A percentile compares a stretch with the other conserved stretches of the same genome.
These are phyloP conservation scores for Ruellia speciosa DNA, from an alignment of 305 asterid genomes.

Conservation along the genomic window DNA sequence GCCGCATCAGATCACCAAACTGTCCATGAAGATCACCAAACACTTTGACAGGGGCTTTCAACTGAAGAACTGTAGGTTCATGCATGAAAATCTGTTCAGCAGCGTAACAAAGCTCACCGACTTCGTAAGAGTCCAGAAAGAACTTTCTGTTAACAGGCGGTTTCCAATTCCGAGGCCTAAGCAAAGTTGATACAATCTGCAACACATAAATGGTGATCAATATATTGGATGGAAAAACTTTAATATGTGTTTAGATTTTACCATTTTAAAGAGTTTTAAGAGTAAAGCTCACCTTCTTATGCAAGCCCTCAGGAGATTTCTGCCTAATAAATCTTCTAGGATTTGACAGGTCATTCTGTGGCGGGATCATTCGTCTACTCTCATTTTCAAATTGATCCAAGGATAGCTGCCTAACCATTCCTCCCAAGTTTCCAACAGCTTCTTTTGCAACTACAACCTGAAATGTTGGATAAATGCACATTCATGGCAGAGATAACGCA, in stretches of 20 bases:
- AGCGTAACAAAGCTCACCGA: constrained; percentile 97
- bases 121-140: constrained; percentile 94
- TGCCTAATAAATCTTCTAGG: constrained; percentile 80
- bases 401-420: constrained; percentile 94
- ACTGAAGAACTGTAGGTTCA: constrained; percentile 92
- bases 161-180: constrained; percentile 95
- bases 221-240: constrained; percentile 6
- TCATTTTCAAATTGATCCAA: constrained; percentile 98
- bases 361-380: constrained; percentile 85
- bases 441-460: constrained; percentile 99
- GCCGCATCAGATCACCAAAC: constrained; percentile 96
- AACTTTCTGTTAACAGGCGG: constrained; percentile 86
- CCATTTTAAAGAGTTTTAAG: constrained; percentile 3
- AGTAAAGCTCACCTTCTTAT: constrained; percentile 70
- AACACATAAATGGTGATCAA: constrained; percentile 20
- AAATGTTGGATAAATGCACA: constrained; percentile 23
- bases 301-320: constrained; percentile 95
- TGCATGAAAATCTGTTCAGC: constrained; percentile 98
- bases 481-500: constrained; percentile 12
- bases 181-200: constrained; percentile 86
- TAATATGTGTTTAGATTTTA: neutral
- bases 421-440: constrained; percentile 88
- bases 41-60: constrained; percentile 95
- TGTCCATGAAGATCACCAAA: constrained; percentile 99
- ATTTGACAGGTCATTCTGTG: constrained; percentile 63